Evolutionary conservation across 768 basidiomycete species (phyloP), one percentile per base, ranked within the genome.

Genomic region (Cystobasidium tubakii): DNA sequence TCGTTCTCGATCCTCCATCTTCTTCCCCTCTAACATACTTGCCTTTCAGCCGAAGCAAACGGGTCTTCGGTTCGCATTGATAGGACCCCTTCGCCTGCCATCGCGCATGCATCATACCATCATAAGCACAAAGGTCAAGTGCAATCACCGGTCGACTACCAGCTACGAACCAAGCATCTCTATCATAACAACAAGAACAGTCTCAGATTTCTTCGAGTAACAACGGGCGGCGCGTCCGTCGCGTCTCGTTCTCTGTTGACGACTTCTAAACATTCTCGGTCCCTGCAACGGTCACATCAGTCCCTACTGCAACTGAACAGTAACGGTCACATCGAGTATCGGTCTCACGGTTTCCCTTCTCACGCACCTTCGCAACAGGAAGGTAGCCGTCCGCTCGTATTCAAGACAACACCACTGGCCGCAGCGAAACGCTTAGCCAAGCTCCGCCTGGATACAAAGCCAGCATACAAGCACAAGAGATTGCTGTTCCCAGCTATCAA

Each of bases 401-500:
- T 29, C 33, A 60, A 23, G 23, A 23, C 29, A 27, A 25, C 21
- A 6, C 57, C 57, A 6, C 57, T 60, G 13, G 25, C 57, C 13
- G 57, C 57, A 29, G 57, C 57, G 12, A 60, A 60, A 23, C 25
- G 57, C 25, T 31, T 60, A 60, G 57, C 57, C 6, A 60, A 60
- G 57, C 27, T 60, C 27, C 29, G 57, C 23, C 27, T 29, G 21
- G 57, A 60, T 29, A 60, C 57, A 31, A 6, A 60, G 29, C 33
- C 57, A 17, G 6, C 6, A 6, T 60, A 29, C 57, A 29, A 60
- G 57, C 57, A 60, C 57, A 60, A 60, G 57, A 25, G 12, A 15
- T 29, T 34, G 13, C 33, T 60, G 4, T 60, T 29, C 27, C 10
- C 57, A 29, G 4, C 13, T 12, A n/a, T 21, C 4, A 4, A 50